Base-by-base conservation (phyloP, 106 monocot species). In the Xerophyta viscosa region DNA sequence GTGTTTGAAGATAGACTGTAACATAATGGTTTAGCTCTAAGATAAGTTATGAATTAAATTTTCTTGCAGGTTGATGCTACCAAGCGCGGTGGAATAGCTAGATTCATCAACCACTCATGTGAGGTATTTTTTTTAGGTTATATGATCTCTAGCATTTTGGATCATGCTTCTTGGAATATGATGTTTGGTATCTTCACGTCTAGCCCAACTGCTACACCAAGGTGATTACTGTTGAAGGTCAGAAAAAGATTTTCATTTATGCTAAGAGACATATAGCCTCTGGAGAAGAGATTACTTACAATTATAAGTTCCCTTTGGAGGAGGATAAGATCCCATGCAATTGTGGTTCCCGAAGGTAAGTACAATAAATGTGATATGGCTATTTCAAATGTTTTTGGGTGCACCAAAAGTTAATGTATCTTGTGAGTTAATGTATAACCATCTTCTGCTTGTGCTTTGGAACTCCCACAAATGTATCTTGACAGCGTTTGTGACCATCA, bases 221-320 rank as follows among this genome's bases (percentile, higher is more conserved):
- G 71, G 78, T 90, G 50, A 88, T 98, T 19, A 78, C 89, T 30
- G 86, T 98, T 60, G 96, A 98, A 45, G 96, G 96, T 26, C 85
- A 98, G 50, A 98, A 98, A 69, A 98, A 98, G 66, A 98, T 98
- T 17, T 89, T 98, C 58, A 98, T 98, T 41, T 98, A 98, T 77
- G 81, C 96, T 43, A 98, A 98, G 59, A 73, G 89, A 25, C 73
- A 79, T 66, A 98, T 98, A 68, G 64, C 59, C 69, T 63, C 81
- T 53, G 96, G 96, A 28, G 96, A 98, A 72, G 96, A 98, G 44
- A 60, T 98, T 27, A 98, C 96, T 22, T 98, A 98, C 71, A 86
- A 98, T 65, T 98, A 98, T 48, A 98, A 98, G 54, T 98, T 98
- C 72, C 96, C 96, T 6, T 63, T 98, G 42, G 96, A 98, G 59